Conservation (phyloP, 2,329 filamentous ascomycete species). For the Ceratocystis destructans region DNA sequence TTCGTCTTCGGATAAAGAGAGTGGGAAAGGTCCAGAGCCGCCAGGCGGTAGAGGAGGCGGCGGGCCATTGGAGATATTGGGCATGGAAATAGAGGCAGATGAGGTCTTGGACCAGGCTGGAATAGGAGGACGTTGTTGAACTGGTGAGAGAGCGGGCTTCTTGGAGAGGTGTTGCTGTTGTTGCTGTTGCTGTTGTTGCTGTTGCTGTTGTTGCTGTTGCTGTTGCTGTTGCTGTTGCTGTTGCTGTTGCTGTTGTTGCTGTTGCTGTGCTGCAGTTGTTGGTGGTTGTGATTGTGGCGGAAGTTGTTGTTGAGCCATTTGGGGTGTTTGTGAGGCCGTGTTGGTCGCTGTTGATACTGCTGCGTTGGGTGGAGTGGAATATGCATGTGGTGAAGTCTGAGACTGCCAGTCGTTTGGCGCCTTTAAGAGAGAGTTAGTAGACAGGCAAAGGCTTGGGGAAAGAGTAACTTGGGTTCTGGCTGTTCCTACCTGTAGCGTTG, state of each 20-base stretch:
- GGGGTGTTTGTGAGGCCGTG: background rate
- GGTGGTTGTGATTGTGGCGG: background rate
- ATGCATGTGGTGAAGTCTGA: background rate
- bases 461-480: background rate
- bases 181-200: slow-evolving; percentile 4
- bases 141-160: slow-evolving; percentile 32
- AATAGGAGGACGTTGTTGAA: slow-evolving; percentile 38
- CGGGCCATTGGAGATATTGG: background rate
- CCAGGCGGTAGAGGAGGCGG: background rate
- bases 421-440: background rate
- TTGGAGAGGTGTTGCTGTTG: slow-evolving; percentile 11
- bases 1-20: slow-evolving; percentile 48
- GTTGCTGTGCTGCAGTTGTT: slow-evolving; percentile 1
- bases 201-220: background rate
- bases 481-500: background rate
- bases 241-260: background rate
- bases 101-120: slow-evolving; percentile 34
- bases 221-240: slow-evolving; percentile 3
- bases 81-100: slow-evolving; percentile 8
- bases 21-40: slow-evolving; percentile 30
- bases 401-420: background rate
- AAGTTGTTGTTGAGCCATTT: slow-evolving; percentile 4
- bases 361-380: background rate
- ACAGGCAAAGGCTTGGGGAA: background rate
- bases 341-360: background rate